These are phyloP conservation scores for Xylariales sp. DNA, from an alignment of 2,329 filamentous ascomycete genomes.

Conservation along the genomic window DNA sequence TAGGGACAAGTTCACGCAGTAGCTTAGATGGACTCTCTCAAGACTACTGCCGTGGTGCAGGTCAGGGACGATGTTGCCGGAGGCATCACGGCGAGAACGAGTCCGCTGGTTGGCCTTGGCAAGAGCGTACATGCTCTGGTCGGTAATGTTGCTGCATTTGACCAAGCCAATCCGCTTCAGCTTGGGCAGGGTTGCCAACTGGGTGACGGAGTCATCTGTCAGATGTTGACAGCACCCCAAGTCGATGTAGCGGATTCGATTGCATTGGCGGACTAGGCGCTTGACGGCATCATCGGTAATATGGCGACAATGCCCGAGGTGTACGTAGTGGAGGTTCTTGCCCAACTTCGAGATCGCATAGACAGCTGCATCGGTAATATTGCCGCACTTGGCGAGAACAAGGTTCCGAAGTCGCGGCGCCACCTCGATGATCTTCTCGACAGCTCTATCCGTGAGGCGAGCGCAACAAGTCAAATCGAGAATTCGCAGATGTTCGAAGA, in stretches of 20 bases:
- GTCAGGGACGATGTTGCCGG: slow-evolving; percentile 44
- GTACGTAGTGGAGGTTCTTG: slow-evolving; percentile 95
- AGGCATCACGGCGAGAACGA: slow-evolving; percentile 43
- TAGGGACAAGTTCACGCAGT: slow-evolving; percentile 81
- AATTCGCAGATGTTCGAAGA: slow-evolving; percentile 85
- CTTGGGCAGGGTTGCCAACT: slow-evolving; percentile 83
- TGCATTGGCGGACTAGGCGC: slow-evolving; percentile 78
- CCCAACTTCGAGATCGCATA: slow-evolving; percentile 81
- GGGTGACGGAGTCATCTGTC: slow-evolving; percentile 80
- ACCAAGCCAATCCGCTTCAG: slow-evolving; percentile 91
- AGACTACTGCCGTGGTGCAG: slow-evolving; percentile 61
- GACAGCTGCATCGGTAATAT: slow-evolving; percentile 86
- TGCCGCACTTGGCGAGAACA: slow-evolving; percentile 88
- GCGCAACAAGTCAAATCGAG: slow-evolving; percentile 88
- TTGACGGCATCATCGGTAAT: slow-evolving; percentile 89
- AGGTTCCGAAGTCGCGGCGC: slow-evolving; percentile 88
- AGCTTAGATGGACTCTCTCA: slow-evolving; percentile 93
- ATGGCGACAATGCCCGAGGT: slow-evolving; percentile 86
- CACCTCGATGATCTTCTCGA: slow-evolving; percentile 80
- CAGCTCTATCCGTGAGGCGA: slow-evolving; percentile 77
- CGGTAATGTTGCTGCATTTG: slow-evolving; percentile 87
- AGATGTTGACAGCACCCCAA: slow-evolving; percentile 89
- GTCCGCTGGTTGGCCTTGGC: slow-evolving; percentile 62
- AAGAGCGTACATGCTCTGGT: slow-evolving; percentile 80
- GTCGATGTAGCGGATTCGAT: slow-evolving; percentile 94